Evolutionary conservation across 2,329 filamentous ascomycete species (phyloP).

Genomic region (Aspergillus ibericus): DNA sequence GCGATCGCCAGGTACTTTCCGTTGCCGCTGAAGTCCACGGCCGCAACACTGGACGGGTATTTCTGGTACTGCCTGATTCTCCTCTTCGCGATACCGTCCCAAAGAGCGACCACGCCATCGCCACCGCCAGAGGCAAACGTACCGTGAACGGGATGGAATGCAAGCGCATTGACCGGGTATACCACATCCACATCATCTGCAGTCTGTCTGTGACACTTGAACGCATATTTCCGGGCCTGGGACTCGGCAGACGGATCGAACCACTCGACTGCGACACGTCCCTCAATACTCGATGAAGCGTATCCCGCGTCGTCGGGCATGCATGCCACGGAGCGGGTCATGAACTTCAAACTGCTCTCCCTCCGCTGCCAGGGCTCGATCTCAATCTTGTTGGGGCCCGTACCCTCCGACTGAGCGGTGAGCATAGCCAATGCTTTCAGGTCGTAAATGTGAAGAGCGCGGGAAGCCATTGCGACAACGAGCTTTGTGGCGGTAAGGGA

Average conservation of each 20-base stretch:
- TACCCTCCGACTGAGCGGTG: slow-evolving; percentile 48
- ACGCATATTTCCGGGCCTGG: slow-evolving; percentile 92
- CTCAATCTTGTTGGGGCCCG: slow-evolving; percentile 45
- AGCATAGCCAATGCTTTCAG: slow-evolving; percentile 64
- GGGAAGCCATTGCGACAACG: slow-evolving; percentile 92
- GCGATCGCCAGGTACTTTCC: slow-evolving; percentile 77
- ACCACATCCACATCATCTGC: slow-evolving; percentile 72
- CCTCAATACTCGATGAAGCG: slow-evolving; percentile 88
- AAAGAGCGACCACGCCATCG: slow-evolving; percentile 86
- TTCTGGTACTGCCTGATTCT: slow-evolving; percentile 87
- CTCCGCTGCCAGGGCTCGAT: slow-evolving; percentile 87
- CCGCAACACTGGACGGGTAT: slow-evolving; percentile 74
- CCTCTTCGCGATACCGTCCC: slow-evolving; percentile 89
- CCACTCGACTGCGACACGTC: slow-evolving; percentile 94
- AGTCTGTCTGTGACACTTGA: slow-evolving; percentile 93
- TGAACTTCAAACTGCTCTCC: slow-evolving; percentile 93
- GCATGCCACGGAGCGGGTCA: slow-evolving; percentile 87
- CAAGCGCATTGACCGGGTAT: slow-evolving; percentile 85
- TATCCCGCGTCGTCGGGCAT: slow-evolving; percentile 98
- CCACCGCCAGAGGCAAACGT: slow-evolving; percentile 89
- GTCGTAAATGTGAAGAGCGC: slow-evolving; percentile 94
- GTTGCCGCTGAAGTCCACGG: slow-evolving; percentile 73
- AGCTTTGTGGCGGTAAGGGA: slow-evolving; percentile 77
- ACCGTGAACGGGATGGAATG: slow-evolving; percentile 79
- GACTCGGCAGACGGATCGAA: slow-evolving; percentile 87